Percentiles rank a stretch among this genome's conserved stretches.
phyloP scores from a whole-genome alignment of 2,329 filamentous ascomycete species.

The Penicillium concentricum region DNA sequence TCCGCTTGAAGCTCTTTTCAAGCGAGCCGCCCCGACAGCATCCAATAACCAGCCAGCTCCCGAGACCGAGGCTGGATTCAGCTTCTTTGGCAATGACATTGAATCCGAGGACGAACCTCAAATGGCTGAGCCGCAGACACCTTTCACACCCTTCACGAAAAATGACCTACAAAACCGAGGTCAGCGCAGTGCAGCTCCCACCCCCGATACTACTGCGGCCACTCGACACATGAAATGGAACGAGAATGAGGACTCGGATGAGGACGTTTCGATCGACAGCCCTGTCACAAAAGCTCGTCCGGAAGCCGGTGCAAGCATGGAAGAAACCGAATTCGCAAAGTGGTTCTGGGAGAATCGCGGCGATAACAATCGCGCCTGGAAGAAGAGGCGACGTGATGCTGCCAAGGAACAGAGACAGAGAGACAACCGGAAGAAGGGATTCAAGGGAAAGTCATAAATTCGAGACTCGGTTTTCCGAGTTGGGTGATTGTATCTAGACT shows the following conservation, averaged over 20 bases:
- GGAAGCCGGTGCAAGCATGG: slow-evolving; percentile 15
- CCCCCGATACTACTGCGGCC: slow-evolving; percentile 85
- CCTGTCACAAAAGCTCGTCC: slow-evolving; percentile 24
- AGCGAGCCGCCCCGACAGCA: slow-evolving; percentile 56
- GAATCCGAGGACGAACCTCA: slow-evolving; percentile 49
- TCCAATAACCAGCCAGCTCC: slow-evolving; percentile 36
- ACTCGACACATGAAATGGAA: slow-evolving; percentile 40
- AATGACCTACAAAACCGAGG: slow-evolving; percentile 67
- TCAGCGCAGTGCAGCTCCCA: slow-evolving; percentile 85
- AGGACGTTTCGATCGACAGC: slow-evolving; percentile 20
- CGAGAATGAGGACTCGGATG: slow-evolving; percentile 26
- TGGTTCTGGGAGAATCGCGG: slow-evolving; percentile 59
- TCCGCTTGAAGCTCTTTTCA: slow-evolving; percentile 90
- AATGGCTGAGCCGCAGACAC: slow-evolving; percentile 66
- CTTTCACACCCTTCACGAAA: slow-evolving; percentile 79
- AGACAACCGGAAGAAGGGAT: slow-evolving; percentile 57
- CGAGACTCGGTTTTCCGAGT: not conserved
- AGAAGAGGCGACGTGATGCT: slow-evolving; percentile 57
- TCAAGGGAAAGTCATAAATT: slow-evolving; percentile 36
- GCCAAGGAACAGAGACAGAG: slow-evolving; percentile 60
- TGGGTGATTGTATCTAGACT: not conserved
- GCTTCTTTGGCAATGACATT: slow-evolving; percentile 69
- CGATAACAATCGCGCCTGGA: slow-evolving; percentile 52
- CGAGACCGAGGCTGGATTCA: slow-evolving; percentile 63
- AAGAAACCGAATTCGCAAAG: slow-evolving; percentile 59